Evolutionary conservation across 2,329 filamentous ascomycete genomes (phyloP), one percentile per base, ranked within the genome.

Genomic region (Apiospora kogelbergensis): DNA sequence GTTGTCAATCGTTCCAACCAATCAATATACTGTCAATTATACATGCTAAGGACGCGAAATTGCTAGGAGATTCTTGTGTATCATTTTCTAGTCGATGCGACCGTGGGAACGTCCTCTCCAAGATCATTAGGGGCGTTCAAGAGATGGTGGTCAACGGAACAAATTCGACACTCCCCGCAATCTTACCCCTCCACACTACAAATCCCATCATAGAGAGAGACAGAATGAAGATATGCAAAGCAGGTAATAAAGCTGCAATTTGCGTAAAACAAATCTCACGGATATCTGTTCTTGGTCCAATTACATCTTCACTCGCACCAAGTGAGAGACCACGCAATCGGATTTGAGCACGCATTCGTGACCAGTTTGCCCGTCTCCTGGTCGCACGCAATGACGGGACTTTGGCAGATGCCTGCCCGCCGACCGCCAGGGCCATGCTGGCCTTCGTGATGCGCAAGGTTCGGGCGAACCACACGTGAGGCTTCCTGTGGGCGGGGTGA

Each of bases 371-470:
- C 91, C 0, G 85, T 88, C 17, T 78, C 75, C 0, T 81, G 76
- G 76, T 92, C 84, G 13, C 91, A 80, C 69, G 79, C 76, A 33
- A 90, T 81, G 42, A 93, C 84, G 2, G 84, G 0, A 93, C 86
- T 26, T 84, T 87, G 17, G 85, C 83, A 48, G 84, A 87, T 2
- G 84, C 84, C 80, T 92, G 89, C 30, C 91, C 85, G 0, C 86
- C 90, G 46, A 93, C 84, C 0, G 90, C 90, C 1, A 92, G 83
- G 70, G 90, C 73, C 60, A 84, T 82, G 0, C 90, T 90, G 0
- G 84, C 84, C 46, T 82, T 82, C 74, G 90, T 91, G 67, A 91
- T 80, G 26, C 83, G 82, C 75, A 92, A 90, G 1, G 89, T 90
- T 1, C 91, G 82, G 0, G 91, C 90, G 72, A 86, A 89, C 68